Percentiles rank a stretch among this genome's conserved stretches.
phyloP scores from a whole-genome alignment of 441 rosid species.

The Flueggea neowawraea region DNA sequence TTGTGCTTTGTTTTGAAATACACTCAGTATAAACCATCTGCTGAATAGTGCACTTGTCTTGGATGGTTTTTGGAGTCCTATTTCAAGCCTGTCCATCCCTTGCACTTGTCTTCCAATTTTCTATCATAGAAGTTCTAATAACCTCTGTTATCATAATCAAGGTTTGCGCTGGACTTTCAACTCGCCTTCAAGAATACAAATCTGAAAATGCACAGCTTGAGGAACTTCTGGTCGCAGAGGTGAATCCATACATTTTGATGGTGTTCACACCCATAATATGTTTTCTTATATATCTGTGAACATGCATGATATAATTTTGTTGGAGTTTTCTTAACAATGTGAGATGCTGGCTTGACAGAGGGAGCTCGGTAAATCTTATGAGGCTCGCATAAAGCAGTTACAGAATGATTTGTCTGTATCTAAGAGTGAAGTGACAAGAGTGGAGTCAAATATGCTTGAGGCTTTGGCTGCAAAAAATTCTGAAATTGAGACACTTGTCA shows the following conservation, averaged over 20 bases:
- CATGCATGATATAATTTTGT: constrained; percentile 8
- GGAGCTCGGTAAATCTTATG: constrained; percentile 89
- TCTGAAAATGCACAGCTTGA: constrained; percentile 98
- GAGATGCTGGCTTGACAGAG: constrained; percentile 53
- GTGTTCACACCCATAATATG: neutral
- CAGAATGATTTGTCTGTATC: constrained; percentile 78
- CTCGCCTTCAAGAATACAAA: constrained; percentile 97
- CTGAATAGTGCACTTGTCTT: too few species aligned
- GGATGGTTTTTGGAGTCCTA: neutral
- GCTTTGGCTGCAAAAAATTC: constrained; percentile 92
- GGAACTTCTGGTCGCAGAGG: constrained; percentile 98
- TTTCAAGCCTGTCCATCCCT: neutral
- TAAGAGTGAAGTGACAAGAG: constrained; percentile 70
- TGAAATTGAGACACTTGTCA: constrained; percentile 84
- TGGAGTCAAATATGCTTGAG: constrained; percentile 80
- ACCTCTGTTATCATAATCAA: constrained; percentile 21
- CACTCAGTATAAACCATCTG: too few species aligned
- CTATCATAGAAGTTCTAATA: constrained; percentile 6
- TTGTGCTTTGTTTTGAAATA: too few species aligned
- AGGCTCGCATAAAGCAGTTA: constrained; percentile 79
- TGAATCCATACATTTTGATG: constrained; percentile 25
- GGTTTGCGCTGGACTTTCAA: constrained; percentile 96
- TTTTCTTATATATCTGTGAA: neutral
- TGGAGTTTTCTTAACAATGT: constrained; percentile 20
- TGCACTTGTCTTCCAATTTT: neutral